Percentiles rank a stretch among this genome's conserved stretches.
Evolutionary conservation across 768 basidiomycete species (phyloP).

Genomic region (Boletus huronensis): DNA sequence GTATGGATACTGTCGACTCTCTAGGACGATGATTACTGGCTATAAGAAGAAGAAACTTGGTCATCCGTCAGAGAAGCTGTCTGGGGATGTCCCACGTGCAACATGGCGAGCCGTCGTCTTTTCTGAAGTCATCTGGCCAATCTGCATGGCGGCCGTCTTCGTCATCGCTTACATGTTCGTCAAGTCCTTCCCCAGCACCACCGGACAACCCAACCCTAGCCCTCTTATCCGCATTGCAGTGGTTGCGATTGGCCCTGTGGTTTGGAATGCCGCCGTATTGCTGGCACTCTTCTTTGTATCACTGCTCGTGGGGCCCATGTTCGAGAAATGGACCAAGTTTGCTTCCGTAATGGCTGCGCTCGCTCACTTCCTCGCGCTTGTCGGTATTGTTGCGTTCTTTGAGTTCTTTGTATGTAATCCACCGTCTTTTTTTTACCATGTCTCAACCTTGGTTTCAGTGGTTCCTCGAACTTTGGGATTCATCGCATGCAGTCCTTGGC

Average conservation of each 20-base stretch:
- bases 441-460: slow-evolving; percentile 48
- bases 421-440: slow-evolving; percentile 31
- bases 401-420: slow-evolving; percentile 82
- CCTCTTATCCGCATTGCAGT: slow-evolving; percentile 86
- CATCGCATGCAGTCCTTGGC: slow-evolving; percentile 94
- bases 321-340: slow-evolving; percentile 82
- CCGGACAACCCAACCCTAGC: slow-evolving; percentile 67
- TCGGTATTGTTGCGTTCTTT: slow-evolving; percentile 87
- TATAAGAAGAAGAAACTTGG: slow-evolving; percentile 99
- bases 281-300: slow-evolving; percentile 85
- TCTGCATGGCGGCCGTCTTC: slow-evolving; percentile 73
- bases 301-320: slow-evolving; percentile 89
- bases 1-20: slow-evolving; percentile 99
- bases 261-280: slow-evolving; percentile 91
- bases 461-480: slow-evolving; percentile 96
- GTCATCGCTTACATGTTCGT: slow-evolving; percentile 88
- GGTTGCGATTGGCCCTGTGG: slow-evolving; percentile 87
- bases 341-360: slow-evolving; percentile 89
- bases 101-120: slow-evolving; percentile 80
- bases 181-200: slow-evolving; percentile 76
- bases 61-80: slow-evolving; percentile 95
- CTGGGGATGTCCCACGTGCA: slow-evolving; percentile 91
- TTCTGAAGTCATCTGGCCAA: slow-evolving; percentile 79
- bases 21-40: slow-evolving; percentile 95
- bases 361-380: slow-evolving; percentile 76